A percentile compares a stretch with the other conserved stretches of the same genome.
These are phyloP conservation scores for Lasiosphaeris hirsuta DNA, from an alignment of 495 filamentous ascomycete species.

Conservation along the genomic window DNA sequence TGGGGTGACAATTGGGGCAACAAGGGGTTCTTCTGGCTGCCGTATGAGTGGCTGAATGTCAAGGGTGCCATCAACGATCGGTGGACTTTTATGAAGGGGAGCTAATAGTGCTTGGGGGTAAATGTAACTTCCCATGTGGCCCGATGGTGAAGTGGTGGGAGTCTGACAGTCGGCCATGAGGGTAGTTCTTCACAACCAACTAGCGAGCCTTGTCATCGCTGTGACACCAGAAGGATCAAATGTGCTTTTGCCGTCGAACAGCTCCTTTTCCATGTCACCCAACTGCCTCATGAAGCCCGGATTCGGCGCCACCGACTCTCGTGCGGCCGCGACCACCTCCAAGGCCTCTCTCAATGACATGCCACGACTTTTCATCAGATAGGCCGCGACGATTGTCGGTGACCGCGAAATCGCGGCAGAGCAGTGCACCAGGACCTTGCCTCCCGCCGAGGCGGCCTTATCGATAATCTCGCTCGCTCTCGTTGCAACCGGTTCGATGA, in stretches of 20 bases:
- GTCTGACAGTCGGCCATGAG: too few species aligned
- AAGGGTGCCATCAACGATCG: too few species aligned
- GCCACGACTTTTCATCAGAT: slow-evolving; percentile 6
- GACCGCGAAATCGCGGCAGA: slow-evolving; percentile 11
- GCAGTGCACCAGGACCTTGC: slow-evolving; percentile 12
- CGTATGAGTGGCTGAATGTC: too few species aligned
- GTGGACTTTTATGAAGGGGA: too few species aligned
- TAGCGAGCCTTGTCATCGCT: not conserved
- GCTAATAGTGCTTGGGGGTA: too few species aligned
- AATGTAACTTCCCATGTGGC: too few species aligned
- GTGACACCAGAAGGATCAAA: slow-evolving; percentile 1
- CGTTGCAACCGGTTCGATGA: not conserved
- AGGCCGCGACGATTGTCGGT: slow-evolving; percentile 4
- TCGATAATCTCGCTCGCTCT: slow-evolving; percentile 9
- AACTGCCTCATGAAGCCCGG: slow-evolving; percentile 13
- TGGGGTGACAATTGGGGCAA: too few species aligned
- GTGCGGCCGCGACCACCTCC: not conserved
- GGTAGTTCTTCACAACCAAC: too few species aligned
- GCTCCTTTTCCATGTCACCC: slow-evolving; percentile 11
- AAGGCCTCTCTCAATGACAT: slow-evolving; percentile 12
- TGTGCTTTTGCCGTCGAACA: slow-evolving; percentile 8
- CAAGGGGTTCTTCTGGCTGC: too few species aligned
- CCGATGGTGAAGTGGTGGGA: too few species aligned
- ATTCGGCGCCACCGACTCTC: slow-evolving; percentile 6
- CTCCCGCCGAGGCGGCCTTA: not conserved